Conservation (phyloP, 495 filamentous ascomycete genomes). For the Penicillium ucsense region DNA sequence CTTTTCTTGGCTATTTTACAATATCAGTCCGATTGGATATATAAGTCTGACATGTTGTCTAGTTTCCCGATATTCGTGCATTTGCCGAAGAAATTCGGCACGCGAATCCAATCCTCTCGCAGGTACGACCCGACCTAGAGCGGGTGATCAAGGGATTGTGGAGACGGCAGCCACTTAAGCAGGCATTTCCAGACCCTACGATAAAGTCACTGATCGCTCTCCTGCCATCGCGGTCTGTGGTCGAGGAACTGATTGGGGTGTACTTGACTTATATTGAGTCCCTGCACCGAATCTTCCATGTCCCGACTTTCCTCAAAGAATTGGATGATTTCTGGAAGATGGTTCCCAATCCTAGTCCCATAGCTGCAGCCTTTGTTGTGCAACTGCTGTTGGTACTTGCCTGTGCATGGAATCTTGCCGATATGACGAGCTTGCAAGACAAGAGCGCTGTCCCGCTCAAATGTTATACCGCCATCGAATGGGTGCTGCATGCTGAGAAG, state of each 20-base stretch:
- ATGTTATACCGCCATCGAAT: slow-evolving; percentile 44
- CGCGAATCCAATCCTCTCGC: slow-evolving; percentile 28
- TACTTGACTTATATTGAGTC: slow-evolving; percentile 51
- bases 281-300: slow-evolving; percentile 47
- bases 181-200: slow-evolving; percentile 23
- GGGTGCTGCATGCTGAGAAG: slow-evolving; percentile 53
- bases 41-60: not conserved
- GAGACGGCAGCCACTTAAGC: slow-evolving; percentile 25
- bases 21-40: not conserved
- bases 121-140: slow-evolving; percentile 26
- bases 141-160: slow-evolving; percentile 27
- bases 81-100: slow-evolving; percentile 34
- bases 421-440: slow-evolving; percentile 25
- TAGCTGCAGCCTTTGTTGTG: slow-evolving; percentile 39
- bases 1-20: not conserved
- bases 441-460: slow-evolving; percentile 41
- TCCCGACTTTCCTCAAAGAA: slow-evolving; percentile 46
- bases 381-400: slow-evolving; percentile 58
- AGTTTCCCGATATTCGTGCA: slow-evolving; percentile 34
- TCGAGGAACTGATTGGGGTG: slow-evolving; percentile 39
- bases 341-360: slow-evolving; percentile 16
- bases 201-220: slow-evolving; percentile 22
- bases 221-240: slow-evolving; percentile 32
- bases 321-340: slow-evolving; percentile 41
- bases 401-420: slow-evolving; percentile 42